Evolutionary conservation across 78 protist genomes (phyloP).

Genomic region (Dictyostelium firmibasis): DNA sequence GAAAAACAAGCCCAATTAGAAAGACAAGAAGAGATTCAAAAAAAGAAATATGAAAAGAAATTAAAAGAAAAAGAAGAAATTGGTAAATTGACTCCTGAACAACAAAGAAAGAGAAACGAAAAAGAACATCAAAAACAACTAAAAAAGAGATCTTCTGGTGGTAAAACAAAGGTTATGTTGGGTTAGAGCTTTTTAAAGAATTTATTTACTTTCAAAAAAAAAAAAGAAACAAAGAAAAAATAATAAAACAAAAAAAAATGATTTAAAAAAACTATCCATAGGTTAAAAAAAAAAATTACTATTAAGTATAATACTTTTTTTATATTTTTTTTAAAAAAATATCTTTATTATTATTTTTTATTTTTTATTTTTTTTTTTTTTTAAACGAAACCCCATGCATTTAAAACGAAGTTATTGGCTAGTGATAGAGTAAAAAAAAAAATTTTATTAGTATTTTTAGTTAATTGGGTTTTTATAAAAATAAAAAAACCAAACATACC

Average conservation of each 20-base stretch:
- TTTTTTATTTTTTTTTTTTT: too few species aligned
- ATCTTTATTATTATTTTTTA: too few species aligned
- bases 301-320: too few species aligned
- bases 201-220: too few species aligned
- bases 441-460: too few species aligned
- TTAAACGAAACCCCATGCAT: not conserved
- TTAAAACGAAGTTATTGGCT: not conserved
- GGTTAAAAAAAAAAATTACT: too few species aligned
- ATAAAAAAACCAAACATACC: not conserved
- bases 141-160: slow-evolving; percentile 35
- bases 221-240: too few species aligned
- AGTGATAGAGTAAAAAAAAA: not conserved
- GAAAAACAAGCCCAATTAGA: slow-evolving; percentile 29
- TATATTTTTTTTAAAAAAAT: too few species aligned
- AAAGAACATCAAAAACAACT: slow-evolving; percentile 57
- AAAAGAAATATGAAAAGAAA: slow-evolving; percentile 51
- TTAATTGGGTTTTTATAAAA: too few species aligned
- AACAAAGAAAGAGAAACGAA: slow-evolving; percentile 71
- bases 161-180: slow-evolving; percentile 17
- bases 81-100: slow-evolving; percentile 55
- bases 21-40: slow-evolving; percentile 70
- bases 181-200: slow-evolving; percentile 10
- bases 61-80: slow-evolving; percentile 63
- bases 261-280: too few species aligned
- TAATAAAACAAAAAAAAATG: too few species aligned